Base-by-base conservation (phyloP, 306 rosid species). In the Arachis hypogaea region DNA sequence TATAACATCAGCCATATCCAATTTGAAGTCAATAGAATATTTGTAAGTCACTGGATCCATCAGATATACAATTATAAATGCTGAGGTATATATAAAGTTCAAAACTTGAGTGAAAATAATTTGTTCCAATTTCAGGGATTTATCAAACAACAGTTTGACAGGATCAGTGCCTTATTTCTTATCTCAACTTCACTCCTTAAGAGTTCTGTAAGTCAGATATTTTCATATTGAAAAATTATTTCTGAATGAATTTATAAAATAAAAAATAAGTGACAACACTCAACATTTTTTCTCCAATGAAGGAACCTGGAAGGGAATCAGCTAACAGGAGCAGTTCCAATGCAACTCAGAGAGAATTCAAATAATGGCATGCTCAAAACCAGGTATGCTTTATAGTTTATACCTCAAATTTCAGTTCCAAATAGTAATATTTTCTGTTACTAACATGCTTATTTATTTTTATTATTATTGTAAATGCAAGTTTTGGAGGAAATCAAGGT, bases 401-500 rank as follows among this genome's bases (percentile, higher is more conserved):
- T 40, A 43, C 43, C 62, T 69, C 62, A 73, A 47, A 28, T 29
- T 33, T 76, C 28, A 50, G 43, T 56, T 75, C 63, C 64, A 41
- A 29, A 18, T 12, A 33, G 16, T 80, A 4, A 45, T 62, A 33
- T 33, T 59, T 69, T 59, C 7, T 72, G 44, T 65, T 41, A 6
- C 63, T 43, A 46, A 46, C 51, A 46, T 46, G 51, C 9, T 68
- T 58, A 42, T 28, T 33, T 33, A 33, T 33, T 33, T 33, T 33
- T 33, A 33, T 33, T 33, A 33, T 69, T 56, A 60, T 50, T 54
- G 63, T 70, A 16, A 78, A 65, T 65, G 64, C 78, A 75, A 79
- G 84, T 63, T 76, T 80, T 72, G 84, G 87, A 47, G 82, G 82
- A 68, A 83, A 83, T 52, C 82, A 77, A 76, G 52, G 63, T 68